Evolutionary conservation across 495 filamentous ascomycete species (phyloP).

Genomic region (Sphaerosporella brunnea): DNA sequence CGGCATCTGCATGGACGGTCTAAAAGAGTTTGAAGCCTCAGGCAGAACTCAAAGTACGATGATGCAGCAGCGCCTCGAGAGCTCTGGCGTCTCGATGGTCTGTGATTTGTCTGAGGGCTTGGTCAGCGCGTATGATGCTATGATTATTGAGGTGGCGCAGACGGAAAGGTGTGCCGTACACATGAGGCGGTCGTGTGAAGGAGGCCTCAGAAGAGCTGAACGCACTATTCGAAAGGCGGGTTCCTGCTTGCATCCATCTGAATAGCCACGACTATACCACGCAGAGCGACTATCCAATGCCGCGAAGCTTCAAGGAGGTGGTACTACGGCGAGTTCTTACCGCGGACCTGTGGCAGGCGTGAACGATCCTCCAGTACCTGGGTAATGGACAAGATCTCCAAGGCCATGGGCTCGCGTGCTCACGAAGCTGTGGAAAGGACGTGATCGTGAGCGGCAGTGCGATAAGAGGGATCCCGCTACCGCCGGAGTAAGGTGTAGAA

Average conservation of each 20-base stretch:
- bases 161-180: slow-evolving; percentile 49
- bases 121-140: slow-evolving; percentile 58
- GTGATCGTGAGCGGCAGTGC: slow-evolving; percentile 38
- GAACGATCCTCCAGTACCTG: slow-evolving; percentile 40
- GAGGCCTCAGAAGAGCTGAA: slow-evolving; percentile 61
- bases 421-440: slow-evolving; percentile 37
- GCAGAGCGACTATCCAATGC: slow-evolving; percentile 45
- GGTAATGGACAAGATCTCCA: slow-evolving; percentile 30
- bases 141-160: slow-evolving; percentile 70
- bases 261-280: not conserved
- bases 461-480: slow-evolving; percentile 7
- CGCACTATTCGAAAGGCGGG: slow-evolving; percentile 56
- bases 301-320: slow-evolving; percentile 63
- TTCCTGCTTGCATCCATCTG: too few relatives aligned
- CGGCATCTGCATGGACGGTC: slow-evolving; percentile 48
- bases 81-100: slow-evolving; percentile 53
- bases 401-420: too few relatives aligned
- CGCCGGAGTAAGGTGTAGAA: not conserved
- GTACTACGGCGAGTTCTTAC: slow-evolving; percentile 74
- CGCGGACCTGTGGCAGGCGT: slow-evolving; percentile 73
- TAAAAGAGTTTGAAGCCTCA: slow-evolving; percentile 57
- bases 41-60: slow-evolving; percentile 53
- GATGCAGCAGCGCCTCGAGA: too few relatives aligned
- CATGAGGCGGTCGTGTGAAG: slow-evolving; percentile 51
- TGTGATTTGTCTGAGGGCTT: slow-evolving; percentile 70